A percentile compares a stretch with the other conserved stretches of the same genome.
phyloP scores from a whole-genome alignment of 164 flowering plant species.

The Magnolia kwangsiensis region DNA sequence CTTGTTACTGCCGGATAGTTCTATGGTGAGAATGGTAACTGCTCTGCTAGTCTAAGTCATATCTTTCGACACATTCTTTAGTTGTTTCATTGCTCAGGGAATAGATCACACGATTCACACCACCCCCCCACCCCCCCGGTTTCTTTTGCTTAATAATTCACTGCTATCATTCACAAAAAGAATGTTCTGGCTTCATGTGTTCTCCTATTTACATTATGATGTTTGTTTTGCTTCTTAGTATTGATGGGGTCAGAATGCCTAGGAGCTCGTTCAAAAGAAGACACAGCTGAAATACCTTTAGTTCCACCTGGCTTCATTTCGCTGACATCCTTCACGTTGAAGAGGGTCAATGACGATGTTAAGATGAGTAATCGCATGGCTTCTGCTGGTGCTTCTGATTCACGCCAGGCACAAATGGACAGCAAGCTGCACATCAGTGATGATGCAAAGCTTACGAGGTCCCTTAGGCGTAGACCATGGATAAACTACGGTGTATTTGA shows the following conservation, averaged over 20 bases:
- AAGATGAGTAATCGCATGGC: constrained; percentile 13
- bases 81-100: background rate
- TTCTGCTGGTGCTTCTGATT: constrained; percentile 15
- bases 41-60: background rate
- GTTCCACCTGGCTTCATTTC: constrained; percentile 63
- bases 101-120: too few species aligned
- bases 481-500: constrained; percentile 48
- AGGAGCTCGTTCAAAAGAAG: constrained; percentile 7
- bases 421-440: constrained; percentile 19
- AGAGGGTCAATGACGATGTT: constrained; percentile 30
- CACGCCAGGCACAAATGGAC: constrained; percentile 19
- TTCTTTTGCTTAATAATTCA: background rate
- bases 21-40: background rate
- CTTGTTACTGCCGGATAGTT: background rate
- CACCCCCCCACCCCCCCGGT: background rate
- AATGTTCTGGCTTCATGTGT: background rate
- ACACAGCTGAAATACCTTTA: constrained; percentile 13
- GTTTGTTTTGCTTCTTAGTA: background rate
- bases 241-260: constrained; percentile 9
- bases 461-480: constrained; percentile 49
- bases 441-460: constrained; percentile 24
- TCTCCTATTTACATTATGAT: background rate
- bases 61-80: background rate
- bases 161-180: background rate
- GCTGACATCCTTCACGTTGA: constrained; percentile 49